Conservation (phyloP, 305 asterid genomes). For the Salvia sclarea region DNA sequence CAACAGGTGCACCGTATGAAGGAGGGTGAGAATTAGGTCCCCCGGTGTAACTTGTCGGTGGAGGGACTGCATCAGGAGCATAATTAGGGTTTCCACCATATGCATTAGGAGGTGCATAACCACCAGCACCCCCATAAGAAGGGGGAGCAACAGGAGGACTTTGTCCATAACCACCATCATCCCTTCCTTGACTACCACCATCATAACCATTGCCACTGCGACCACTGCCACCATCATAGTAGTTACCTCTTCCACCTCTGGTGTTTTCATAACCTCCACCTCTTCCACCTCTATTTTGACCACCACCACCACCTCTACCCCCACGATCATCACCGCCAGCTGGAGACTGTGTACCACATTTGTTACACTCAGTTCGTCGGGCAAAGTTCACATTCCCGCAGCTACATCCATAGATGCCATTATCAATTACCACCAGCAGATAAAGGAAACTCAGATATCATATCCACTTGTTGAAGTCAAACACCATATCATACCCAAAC, state of each 20-base stretch:
- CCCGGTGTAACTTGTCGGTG: conserved; percentile 87
- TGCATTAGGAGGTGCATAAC: conserved; percentile 67
- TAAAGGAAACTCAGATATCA: conserved; percentile 29
- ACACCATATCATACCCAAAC: conserved; percentile 5
- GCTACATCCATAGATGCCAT: conserved; percentile 66
- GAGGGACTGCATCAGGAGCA: conserved; percentile 77
- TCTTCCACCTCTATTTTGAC: conserved; percentile 54
- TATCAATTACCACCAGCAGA: conserved; percentile 44
- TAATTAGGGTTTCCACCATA: conserved; percentile 68
- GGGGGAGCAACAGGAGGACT: conserved; percentile 68
- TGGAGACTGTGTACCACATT: conserved; percentile 92
- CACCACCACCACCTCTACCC: conserved; percentile 61
- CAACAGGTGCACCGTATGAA: conserved; percentile 76
- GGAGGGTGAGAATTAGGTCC: conserved; percentile 92
- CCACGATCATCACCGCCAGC: conserved; percentile 82
- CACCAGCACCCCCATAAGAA: conserved; percentile 68
- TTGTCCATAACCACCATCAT: conserved; percentile 73
- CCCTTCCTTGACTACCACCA: conserved; percentile 75
- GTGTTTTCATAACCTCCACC: conserved; percentile 54
- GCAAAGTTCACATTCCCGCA: conserved; percentile 99
- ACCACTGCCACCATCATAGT: conserved; percentile 56
- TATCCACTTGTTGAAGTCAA: conserved; percentile 8
- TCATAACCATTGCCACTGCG: conserved; percentile 62
- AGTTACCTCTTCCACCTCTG: conserved; percentile 63
- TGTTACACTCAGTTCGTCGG: conserved; percentile 94